phyloP scores from a whole-genome alignment of 257 asterid genomes.

The Solanum verrucosum region DNA sequence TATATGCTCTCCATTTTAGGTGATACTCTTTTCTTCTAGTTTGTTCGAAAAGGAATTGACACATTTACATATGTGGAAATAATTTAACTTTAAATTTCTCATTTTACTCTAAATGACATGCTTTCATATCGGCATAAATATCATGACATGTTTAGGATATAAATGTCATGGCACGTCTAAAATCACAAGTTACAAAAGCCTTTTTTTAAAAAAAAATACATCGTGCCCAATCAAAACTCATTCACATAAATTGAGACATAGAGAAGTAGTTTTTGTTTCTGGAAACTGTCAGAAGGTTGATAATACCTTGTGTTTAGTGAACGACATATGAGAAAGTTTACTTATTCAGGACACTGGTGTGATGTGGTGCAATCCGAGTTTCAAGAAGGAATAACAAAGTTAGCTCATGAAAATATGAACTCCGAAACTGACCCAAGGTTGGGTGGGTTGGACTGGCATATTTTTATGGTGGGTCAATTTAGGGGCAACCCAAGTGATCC shows the following conservation, averaged over 20 bases:
- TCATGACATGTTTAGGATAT: not conserved
- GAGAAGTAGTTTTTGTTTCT: not conserved
- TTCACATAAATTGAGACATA: not conserved
- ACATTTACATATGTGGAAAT: not conserved
- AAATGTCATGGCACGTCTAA: not conserved
- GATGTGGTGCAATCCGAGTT: not conserved
- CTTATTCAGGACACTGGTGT: not conserved
- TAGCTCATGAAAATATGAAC: not conserved
- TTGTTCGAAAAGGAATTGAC: not conserved
- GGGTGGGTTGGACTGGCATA: not conserved
- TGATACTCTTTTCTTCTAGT: not conserved
- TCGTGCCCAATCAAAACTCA: not conserved
- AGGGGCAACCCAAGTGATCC: not conserved
- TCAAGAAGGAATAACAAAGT: not conserved
- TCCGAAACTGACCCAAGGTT: not conserved
- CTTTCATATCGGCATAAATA: not conserved
- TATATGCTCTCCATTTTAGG: not conserved
- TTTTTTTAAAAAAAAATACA: not conserved
- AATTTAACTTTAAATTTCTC: not conserved
- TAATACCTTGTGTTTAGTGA: not conserved
- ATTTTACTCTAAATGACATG: not conserved
- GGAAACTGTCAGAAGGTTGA: not conserved
- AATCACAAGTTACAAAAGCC: not conserved
- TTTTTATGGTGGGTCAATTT: not conserved
- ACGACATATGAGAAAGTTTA: not conserved